A percentile compares a stretch with the other conserved stretches of the same genome.
Conservation (phyloP, 2,329 filamentous ascomycete species). For the Aureobasidium lini region DNA sequence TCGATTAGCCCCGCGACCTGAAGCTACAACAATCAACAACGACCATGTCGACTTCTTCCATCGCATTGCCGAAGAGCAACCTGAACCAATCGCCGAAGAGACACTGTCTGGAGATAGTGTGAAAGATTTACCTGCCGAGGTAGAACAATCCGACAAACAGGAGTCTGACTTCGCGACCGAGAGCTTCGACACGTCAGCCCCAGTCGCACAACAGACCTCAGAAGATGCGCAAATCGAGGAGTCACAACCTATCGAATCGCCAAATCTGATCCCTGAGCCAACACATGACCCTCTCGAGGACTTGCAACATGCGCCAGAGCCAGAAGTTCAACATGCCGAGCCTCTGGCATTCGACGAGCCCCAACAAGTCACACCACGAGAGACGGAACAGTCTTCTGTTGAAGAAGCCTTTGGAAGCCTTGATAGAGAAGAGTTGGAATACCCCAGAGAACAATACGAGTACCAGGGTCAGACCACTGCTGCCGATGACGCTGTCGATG, state of each 20-base stretch:
- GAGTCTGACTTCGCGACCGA: not conserved
- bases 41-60: conserved; percentile 8
- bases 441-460: conserved; percentile 31
- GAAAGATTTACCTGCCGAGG: not conserved
- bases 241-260: not conserved
- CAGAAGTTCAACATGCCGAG: not conserved
- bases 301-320: not conserved
- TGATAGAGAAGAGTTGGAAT: not conserved
- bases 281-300: not conserved
- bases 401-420: not conserved
- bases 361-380: not conserved
- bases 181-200: not conserved
- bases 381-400: not conserved
- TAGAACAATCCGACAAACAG: not conserved
- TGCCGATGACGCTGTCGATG: conserved; percentile 39
- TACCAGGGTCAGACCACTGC: conserved; percentile 39
- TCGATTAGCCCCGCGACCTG: not conserved
- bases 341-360: not conserved
- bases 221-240: not conserved
- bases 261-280: not conserved
- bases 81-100: not conserved
- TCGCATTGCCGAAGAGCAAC: not conserved
- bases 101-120: not conserved
- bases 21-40: not conserved
- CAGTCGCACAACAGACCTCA: not conserved